Base-by-base conservation (phyloP, 495 filamentous ascomycete species). In the Penicillium lagena region DNA sequence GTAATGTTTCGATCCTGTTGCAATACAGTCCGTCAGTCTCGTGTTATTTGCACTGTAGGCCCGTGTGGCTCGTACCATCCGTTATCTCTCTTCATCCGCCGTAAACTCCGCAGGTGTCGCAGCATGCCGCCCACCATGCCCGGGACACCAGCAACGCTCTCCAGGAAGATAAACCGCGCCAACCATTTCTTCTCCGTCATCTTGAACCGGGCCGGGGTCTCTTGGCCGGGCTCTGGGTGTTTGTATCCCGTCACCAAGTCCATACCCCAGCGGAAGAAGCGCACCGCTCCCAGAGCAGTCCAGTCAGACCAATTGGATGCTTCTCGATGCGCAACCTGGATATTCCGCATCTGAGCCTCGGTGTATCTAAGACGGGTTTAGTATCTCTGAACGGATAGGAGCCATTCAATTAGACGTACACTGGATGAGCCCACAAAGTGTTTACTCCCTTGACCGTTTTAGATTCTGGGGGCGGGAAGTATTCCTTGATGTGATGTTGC, bases 111-210 rank as follows among this genome's bases (percentile, higher is more conserved):
- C 7, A 98, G 69, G 66, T 98, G 93, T 13, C 93, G 74, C 10
- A 97, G 68, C 84, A 95, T 95, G 8, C 90, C 93, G 0, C 83
- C 93, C 6, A 97, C 94, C 89, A 97, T 97, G 0, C 94, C 94
- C 0, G 94, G 94, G 0, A 98, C 93, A 13, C 85, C 93, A 9
- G 93, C 93, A 29, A 98, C 87, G 40, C 85, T 90, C 64, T 98
- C 93, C 40, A 98, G 76, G 66, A 98, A 97, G 48, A 98, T 75
- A 53, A 95, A 87, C 14, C 93, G 77, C 9, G 85, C 76, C 33
- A 96, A 65, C 85, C 85, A 91, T 53, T 89, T 86, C 14, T 78
- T 60, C 56, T 86, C 83, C 0, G 66, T 84, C 86, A 91, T 90
- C 29, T 68, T 58, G 54, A 80, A 81, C 40, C 55, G 62, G 45